Evolutionary conservation across 2,329 filamentous ascomycete genomes (phyloP), one percentile per base, ranked within the genome.

Genomic region (Rhinocladiella similis): DNA sequence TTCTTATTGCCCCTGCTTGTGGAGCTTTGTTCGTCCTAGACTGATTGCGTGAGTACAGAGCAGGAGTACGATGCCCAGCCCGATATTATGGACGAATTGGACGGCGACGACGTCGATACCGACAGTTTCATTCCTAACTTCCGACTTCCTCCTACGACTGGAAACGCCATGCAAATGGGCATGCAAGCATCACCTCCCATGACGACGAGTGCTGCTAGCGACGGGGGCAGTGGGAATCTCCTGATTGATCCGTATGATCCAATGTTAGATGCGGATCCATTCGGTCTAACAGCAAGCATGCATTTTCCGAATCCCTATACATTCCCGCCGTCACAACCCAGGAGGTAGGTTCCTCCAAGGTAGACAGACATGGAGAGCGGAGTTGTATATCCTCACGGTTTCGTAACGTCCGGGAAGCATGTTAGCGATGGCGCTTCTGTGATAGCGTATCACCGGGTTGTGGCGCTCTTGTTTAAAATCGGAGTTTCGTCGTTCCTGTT

Each of bases 21-120:
- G 78, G 80, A 82, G 77, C 79, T 83, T 72, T 85, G 81, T 82
- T 79, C 80, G 80, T 85, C 80, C 81, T 84, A 85, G 80, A 77
- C 81, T 87, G 78, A 89, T 83, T 80, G 71, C 76, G 73, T 85
- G 75, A 78, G 69, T 81, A 80, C 79, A 97, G 93, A 97, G 79
- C 91, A 96, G 82, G 93, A 97, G 79, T 97, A 97, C 77, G 92
- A 97, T 72, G 88, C 90, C 53, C 89, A 91, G 76, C 84, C 84
- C 72, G 91, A 93, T 68, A 89, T 96, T 81, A 85, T 95, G 72
- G 92, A 97, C 68, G 90, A 95, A 59, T 78, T 86, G 64, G 87
- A 89, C 66, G 83, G 79, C 70, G 80, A 86, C 63, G 87, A 91
- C 10, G 82, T 87, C 53, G 86, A 85, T 41, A 82, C 86, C 43